Conservation (phyloP, 208 protist genomes). For the Trichomonas vaginalis region DNA sequence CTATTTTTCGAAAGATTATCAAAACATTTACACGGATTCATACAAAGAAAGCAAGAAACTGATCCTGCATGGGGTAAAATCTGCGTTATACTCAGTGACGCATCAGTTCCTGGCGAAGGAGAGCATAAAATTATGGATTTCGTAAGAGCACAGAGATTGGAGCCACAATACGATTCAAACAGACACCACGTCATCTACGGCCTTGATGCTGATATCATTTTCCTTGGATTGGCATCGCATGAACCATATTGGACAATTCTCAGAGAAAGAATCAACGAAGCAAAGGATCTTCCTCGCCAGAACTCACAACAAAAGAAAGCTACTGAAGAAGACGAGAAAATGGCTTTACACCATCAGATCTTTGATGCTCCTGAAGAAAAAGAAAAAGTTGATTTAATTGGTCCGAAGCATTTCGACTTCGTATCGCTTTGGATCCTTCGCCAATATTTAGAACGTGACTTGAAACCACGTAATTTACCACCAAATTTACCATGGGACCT, state of each 20-base stretch:
- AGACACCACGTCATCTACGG: constrained; percentile 85
- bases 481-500: constrained; percentile 19
- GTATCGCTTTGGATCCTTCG: neutral
- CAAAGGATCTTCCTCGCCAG: constrained; percentile 5
- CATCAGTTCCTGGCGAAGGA: constrained; percentile 73
- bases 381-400: neutral
- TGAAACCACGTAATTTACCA: neutral
- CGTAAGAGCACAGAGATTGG: constrained; percentile 70
- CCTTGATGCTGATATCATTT: constrained; percentile 70
- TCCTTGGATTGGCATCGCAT: constrained; percentile 73
- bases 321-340: neutral
- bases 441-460: neutral
- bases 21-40: constrained; percentile 24
- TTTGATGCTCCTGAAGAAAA: neutral
- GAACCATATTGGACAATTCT: constrained; percentile 79
- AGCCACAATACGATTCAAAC: constrained; percentile 69
- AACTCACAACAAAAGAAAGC: neutral
- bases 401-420: neutral
- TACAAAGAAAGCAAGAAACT: constrained; percentile 16
- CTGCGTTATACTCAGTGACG: constrained; percentile 45
- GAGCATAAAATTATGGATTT: constrained; percentile 98
- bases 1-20: constrained; percentile 18
- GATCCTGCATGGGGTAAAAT: constrained; percentile 31
- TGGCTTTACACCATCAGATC: neutral
- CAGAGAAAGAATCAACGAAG: constrained; percentile 69